Evolutionary conservation across 352 stramenopile species (phyloP), one percentile per base, ranked within the genome.

Genomic region (Pythium chondricola): DNA sequence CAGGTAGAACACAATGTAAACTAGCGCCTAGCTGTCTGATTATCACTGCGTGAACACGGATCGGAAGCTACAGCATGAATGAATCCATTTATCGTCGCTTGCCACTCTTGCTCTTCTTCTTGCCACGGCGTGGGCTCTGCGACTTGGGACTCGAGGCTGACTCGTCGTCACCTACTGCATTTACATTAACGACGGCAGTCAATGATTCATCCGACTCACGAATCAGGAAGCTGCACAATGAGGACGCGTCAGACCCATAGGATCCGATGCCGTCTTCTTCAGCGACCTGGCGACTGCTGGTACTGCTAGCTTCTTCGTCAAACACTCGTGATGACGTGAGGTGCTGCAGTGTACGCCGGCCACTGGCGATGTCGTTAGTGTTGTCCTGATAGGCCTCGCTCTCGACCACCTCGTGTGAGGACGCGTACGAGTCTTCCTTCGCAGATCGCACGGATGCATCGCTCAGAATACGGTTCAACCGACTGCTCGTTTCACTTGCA

Each of bases 361-460:
- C 49, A n/a, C 59, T 48, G 30, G 58, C 54, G 5, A 26, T 40
- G 3, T 52, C 56, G 45, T 74, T 55, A 4, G 65, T 61, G 6
- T 35, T 52, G 18, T 14, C 30, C 7, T 40, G 25, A 20, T 43
- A 16, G 26, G 17, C 24, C 5, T 38, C 29, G 6, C 31, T 39
- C 31, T 31, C 31, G 7, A 39, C 17, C 1, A 22, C 18, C 20
- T 66, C 52, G 4, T 40, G 58, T 2, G 32, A 29, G 4, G 62
- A 71, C 10, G 63, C 58, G 36, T 71, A 71, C 45, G 63, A 71
- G n/a, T 71, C 62, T 18, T 45, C 48, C 6, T 17, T 26, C 0
- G 18, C 25, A 1, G 58, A 66, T 17, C 62, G 57, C 30, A 32
- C 27, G 5, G 53, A 71, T 18, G 39, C 24, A 17, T 50, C 25